Percentiles rank a stretch among this genome's conserved stretches.
phyloP scores from a whole-genome alignment of 768 basidiomycete genomes.

The Coprinopsis sp. region DNA sequence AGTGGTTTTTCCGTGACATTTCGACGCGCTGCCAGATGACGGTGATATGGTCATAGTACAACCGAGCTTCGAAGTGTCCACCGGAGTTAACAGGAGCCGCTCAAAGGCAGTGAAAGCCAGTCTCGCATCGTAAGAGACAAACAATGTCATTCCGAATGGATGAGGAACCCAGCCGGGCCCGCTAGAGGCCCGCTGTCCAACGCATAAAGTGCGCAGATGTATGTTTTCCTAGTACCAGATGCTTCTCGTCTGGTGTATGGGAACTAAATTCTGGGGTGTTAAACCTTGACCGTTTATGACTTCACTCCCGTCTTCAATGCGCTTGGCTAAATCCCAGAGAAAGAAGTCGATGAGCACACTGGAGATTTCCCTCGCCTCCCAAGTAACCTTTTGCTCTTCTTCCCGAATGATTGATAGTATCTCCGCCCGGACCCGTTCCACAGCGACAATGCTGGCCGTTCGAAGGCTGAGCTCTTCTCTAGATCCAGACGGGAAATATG shows the following conservation, averaged over 20 bases:
- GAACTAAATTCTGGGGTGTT: constrained; percentile 50
- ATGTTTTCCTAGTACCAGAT: constrained; percentile 67
- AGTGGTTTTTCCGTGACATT: too few species aligned
- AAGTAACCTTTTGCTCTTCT: constrained; percentile 14
- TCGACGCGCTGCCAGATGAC: too few species aligned
- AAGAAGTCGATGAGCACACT: constrained; percentile 90
- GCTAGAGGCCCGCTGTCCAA: not conserved
- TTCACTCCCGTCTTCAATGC: constrained; percentile 59
- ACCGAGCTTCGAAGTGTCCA: too few species aligned
- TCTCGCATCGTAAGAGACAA: too few species aligned
- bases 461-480: constrained; percentile 74
- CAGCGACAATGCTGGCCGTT: constrained; percentile 74
- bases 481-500: constrained; percentile 48
- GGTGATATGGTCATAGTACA: too few species aligned
- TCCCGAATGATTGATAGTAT: constrained; percentile 39
- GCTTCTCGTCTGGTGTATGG: constrained; percentile 75
- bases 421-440: constrained; percentile 65
- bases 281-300: constrained; percentile 58
- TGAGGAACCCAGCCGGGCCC: not conserved
- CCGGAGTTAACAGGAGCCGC: too few species aligned
- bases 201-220: too few species aligned
- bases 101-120: too few species aligned
- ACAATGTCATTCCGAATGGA: too few species aligned
- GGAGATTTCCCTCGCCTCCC: constrained; percentile 22
- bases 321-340: constrained; percentile 84